A percentile compares a stretch with the other conserved stretches of the same genome.
Evolutionary conservation across 371 early-diverging fungal species (phyloP).

Genomic region (Mucor lusitanicus): DNA sequence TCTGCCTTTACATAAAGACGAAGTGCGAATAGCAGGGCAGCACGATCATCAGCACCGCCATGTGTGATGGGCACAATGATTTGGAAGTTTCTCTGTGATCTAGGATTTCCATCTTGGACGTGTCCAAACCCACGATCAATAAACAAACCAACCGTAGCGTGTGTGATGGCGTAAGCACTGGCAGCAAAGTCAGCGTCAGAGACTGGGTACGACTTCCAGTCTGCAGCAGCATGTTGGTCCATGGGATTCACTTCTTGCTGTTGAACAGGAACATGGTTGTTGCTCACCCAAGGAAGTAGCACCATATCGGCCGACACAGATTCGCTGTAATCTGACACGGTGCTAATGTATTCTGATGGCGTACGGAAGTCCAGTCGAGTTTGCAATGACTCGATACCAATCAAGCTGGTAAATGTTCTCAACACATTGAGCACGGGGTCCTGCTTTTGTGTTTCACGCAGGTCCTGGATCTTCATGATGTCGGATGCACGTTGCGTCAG

Average conservation of each 20-base stretch:
- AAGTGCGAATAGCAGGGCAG: conserved; percentile 34
- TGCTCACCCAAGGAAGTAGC: conserved; percentile 27
- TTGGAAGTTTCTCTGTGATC: conserved; percentile 31
- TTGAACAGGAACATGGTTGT: not conserved
- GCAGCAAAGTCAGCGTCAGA: conserved; percentile 25
- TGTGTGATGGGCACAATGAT: conserved; percentile 25
- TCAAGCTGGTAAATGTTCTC: conserved; percentile 70
- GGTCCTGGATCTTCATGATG: conserved; percentile 71
- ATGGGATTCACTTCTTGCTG: not conserved
- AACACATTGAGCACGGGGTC: conserved; percentile 80
- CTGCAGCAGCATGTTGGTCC: not conserved
- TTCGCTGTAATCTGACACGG: conserved; percentile 17
- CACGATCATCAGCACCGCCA: conserved; percentile 18
- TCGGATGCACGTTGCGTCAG: conserved; percentile 72
- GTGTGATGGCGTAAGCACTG: conserved; percentile 18
- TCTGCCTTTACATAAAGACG: conserved; percentile 24
- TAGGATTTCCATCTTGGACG: conserved; percentile 9
- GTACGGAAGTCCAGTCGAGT: conserved; percentile 31
- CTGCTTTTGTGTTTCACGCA: conserved; percentile 49
- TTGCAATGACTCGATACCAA: conserved; percentile 43
- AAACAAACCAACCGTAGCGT: conserved; percentile 52
- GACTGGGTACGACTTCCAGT: not conserved
- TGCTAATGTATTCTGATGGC: conserved; percentile 23
- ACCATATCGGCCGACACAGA: conserved; percentile 30
- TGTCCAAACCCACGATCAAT: conserved; percentile 74